Base-by-base conservation (phyloP, 768 basidiomycete genomes). In the Butyriboletus loyo region DNA sequence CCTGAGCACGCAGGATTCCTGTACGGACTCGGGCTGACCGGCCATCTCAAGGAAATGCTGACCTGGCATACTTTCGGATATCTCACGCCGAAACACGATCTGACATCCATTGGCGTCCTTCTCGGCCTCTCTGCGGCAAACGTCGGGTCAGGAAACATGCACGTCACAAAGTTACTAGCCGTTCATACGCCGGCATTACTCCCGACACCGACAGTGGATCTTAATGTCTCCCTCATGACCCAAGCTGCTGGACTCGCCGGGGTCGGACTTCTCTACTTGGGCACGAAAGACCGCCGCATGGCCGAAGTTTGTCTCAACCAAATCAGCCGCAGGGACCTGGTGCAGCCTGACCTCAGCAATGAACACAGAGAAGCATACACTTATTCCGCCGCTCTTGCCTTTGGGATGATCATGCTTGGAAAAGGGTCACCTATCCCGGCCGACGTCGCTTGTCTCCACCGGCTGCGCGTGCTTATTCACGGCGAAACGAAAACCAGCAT, bases 1-100 rank as follows among this genome's bases (percentile, higher is more conserved):
- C 85, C 95, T 0, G 87, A 93, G 63, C 97, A 98, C 65, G 97
- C 94, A n/a, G 97, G 97, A 2, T 94, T 98, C 73, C 76, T 99
- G 38, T 84, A 92, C 36, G 97, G 92, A 15, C 79, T 99, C 9
- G 97, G 97, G 0, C 75, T 99, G 22, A 90, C 86, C 1, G 97
- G 97, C 0, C 95, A 98, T 66, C 76, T 98, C 55, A 84, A 85
- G 57, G 84, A 86, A 53, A 84, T 99, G 83, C 71, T 91, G 61
- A 92, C 92, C 2, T 96, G 94, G 90, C 92, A 97, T 68, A 94
- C 94, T 0, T 98, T 96, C 67, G 84, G 85, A 14, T 97, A 98
- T 68, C 80, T 99, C 61, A 95, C 94, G 3, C 92, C 93, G 5
- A 94, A 98, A 63, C 95, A 98, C 66, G 95, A 98, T 61, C 77